These are phyloP conservation scores for Dactylellina drechsleri DNA, from an alignment of 2,329 filamentous ascomycete species.

Conservation along the genomic window DNA sequence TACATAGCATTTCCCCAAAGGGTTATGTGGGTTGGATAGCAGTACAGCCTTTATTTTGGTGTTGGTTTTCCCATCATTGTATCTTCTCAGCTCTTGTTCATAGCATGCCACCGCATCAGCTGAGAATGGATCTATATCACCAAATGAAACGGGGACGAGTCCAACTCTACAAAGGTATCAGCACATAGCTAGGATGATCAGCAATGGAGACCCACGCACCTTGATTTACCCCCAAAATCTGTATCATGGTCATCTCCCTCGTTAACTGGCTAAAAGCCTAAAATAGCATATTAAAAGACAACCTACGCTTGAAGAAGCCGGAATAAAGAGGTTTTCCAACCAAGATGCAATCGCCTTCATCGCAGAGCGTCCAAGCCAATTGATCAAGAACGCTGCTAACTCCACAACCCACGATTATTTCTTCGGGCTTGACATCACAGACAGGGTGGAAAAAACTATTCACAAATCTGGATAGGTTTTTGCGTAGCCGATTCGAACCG, in stretches of 20 bases:
- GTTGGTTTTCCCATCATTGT: too few species aligned
- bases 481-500: slow-evolving; percentile 38
- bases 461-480: slow-evolving; percentile 37
- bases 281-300: not conserved
- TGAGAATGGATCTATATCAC: too few species aligned
- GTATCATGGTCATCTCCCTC: slow-evolving; percentile 13
- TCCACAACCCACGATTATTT: slow-evolving; percentile 50
- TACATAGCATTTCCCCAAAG: slow-evolving; percentile 60
- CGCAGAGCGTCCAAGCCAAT: slow-evolving; percentile 38
- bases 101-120: too few species aligned
- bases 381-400: slow-evolving; percentile 38
- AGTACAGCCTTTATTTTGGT: too few species aligned
- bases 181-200: too few species aligned
- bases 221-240: too few species aligned
- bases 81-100: slow-evolving; percentile 62
- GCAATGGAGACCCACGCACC: too few species aligned
- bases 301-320: slow-evolving; percentile 41
- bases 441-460: slow-evolving; percentile 43
- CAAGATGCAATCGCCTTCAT: slow-evolving; percentile 54
- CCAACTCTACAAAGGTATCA: too few species aligned
- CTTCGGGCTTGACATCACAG: slow-evolving; percentile 13
- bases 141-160: too few species aligned
- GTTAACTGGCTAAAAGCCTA: slow-evolving; percentile 5
- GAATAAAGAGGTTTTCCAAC: slow-evolving; percentile 53
- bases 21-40: slow-evolving; percentile 63